A percentile compares a stretch with the other conserved stretches of the same genome.
Conservation (phyloP, 495 filamentous ascomycete species). For the Aspergillus leporis region DNA sequence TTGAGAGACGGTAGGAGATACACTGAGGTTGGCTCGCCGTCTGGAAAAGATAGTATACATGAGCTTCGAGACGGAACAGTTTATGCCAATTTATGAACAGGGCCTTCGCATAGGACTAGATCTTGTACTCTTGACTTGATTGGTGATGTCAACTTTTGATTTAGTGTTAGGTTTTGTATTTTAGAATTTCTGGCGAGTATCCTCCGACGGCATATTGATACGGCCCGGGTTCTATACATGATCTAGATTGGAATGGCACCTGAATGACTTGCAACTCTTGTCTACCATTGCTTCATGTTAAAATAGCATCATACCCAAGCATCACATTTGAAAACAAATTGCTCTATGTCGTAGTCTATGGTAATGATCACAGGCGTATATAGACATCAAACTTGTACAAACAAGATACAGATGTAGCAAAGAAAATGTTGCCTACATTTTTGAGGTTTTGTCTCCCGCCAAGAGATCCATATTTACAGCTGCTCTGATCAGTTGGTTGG, state of each 20-base stretch:
- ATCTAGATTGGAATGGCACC: too few species aligned
- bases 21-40: constrained; percentile 41
- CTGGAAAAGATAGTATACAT: constrained; percentile 41
- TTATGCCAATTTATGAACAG: constrained; percentile 40
- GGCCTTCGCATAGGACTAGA: neutral
- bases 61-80: constrained; percentile 48
- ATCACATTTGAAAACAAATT: neutral
- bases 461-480: constrained; percentile 54
- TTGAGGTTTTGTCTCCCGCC: constrained; percentile 33
- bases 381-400: constrained; percentile 7
- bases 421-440: constrained; percentile 29
- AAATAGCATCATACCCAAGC: neutral
- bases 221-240: too few species aligned
- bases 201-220: neutral
- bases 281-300: neutral
- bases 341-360: constrained; percentile 9
- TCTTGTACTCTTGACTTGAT: neutral
- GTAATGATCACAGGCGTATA: neutral
- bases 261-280: neutral
- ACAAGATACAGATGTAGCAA: neutral
- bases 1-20: constrained; percentile 46
- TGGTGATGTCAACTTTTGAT: neutral
- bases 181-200: neutral
- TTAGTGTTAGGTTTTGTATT: neutral
- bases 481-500: constrained; percentile 64